Conservation (phyloP, 306 rosid genomes). For the Astragalus membranaceus region DNA sequence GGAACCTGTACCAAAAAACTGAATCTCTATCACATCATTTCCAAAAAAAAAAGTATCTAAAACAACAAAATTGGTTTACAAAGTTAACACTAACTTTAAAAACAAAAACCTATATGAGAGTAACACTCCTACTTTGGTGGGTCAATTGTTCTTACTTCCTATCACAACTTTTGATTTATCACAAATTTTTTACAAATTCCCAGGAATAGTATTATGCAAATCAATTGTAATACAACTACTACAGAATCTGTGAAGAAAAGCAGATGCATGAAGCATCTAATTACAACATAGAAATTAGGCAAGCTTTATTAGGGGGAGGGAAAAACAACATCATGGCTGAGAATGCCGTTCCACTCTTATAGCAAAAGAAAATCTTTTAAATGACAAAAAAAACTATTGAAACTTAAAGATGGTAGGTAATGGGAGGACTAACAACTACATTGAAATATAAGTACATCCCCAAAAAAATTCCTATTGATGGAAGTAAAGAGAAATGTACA, state of each 20-base stretch:
- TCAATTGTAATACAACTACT: neutral
- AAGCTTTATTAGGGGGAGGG: neutral
- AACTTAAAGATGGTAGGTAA: neutral
- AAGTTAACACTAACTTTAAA: neutral
- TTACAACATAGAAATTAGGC: neutral
- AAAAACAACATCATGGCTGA: neutral
- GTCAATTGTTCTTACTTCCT: neutral
- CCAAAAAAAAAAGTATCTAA: neutral
- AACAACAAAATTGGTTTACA: neutral
- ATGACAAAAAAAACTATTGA: neutral
- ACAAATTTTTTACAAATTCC: neutral
- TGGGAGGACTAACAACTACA: neutral
- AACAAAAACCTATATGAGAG: neutral
- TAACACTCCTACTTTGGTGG: neutral
- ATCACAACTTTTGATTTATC: neutral
- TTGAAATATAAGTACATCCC: neutral
- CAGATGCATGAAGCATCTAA: neutral
- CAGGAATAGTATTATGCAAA: neutral
- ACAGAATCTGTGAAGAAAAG: neutral
- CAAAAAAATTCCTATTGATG: neutral
- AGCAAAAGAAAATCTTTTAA: neutral
- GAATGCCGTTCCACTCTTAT: neutral
- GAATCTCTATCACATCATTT: neutral
- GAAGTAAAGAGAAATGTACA: neutral
- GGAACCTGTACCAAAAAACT: constrained; percentile 65